Conservation (phyloP, 306 rosid species). For the Amphicarpaea edgeworthii region DNA sequence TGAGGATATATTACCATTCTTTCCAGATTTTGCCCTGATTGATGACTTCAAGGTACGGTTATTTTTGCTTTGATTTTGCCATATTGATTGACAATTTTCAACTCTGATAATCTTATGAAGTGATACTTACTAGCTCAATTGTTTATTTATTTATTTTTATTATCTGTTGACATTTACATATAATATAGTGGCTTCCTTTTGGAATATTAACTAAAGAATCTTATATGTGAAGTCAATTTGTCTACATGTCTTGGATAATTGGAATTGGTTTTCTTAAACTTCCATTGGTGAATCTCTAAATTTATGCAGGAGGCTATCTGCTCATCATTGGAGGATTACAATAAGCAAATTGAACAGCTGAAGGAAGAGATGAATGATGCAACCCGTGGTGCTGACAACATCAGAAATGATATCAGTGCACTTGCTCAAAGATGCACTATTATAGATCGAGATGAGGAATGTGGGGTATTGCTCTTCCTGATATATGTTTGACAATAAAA, state of each 20-base stretch:
- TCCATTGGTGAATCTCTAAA: slow-evolving; percentile 26
- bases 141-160: neutral
- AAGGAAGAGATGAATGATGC: slow-evolving; percentile 99
- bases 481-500: slow-evolving; percentile 38
- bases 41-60: slow-evolving; percentile 92
- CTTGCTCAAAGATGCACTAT: slow-evolving; percentile 98
- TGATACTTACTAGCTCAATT: neutral
- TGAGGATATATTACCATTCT: slow-evolving; percentile 95
- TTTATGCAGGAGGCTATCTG: slow-evolving; percentile 88
- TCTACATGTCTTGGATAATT: slow-evolving; percentile 12
- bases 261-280: slow-evolving; percentile 31
- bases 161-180: slow-evolving; percentile 15
- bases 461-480: slow-evolving; percentile 78
- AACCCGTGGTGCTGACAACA: slow-evolving; percentile 96
- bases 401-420: slow-evolving; percentile 94
- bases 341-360: slow-evolving; percentile 94
- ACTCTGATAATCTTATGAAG: neutral
- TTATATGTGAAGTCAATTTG: slow-evolving; percentile 26
- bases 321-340: slow-evolving; percentile 94
- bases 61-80: slow-evolving; percentile 32
- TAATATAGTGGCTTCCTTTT: slow-evolving; percentile 26
- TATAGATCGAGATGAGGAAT: slow-evolving; percentile 94
- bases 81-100: slow-evolving; percentile 32
- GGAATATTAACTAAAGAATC: slow-evolving; percentile 31
- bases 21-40: slow-evolving; percentile 95